Conservation (phyloP, 176 grass and related monocot genomes). For the Carex pumila region DNA sequence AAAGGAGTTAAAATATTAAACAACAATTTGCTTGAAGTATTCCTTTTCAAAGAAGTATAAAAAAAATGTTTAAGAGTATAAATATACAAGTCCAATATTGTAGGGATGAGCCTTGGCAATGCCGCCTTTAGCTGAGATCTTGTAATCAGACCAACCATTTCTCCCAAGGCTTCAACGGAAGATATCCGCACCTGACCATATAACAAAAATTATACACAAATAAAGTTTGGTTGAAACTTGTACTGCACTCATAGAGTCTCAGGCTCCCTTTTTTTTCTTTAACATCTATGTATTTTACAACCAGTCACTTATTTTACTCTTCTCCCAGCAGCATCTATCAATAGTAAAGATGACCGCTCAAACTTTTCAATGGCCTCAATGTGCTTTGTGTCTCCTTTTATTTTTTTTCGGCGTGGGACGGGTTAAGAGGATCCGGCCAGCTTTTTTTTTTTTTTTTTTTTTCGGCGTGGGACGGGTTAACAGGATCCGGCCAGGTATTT, state of each 20-base stretch:
- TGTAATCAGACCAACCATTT: constrained; percentile 96
- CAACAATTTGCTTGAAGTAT: constrained; percentile 8
- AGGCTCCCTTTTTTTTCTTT: not conserved
- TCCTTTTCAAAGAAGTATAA: constrained; percentile 21
- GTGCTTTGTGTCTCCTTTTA: no score
- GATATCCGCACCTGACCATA: constrained; percentile 65
- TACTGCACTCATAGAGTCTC: not conserved
- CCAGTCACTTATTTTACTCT: not conserved
- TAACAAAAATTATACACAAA: not conserved
- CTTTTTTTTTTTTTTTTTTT: no score
- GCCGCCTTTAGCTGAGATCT: constrained; percentile 85
- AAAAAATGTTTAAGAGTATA: constrained; percentile 16
- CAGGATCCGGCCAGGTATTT: no score
- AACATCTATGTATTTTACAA: not conserved
- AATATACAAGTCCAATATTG: constrained; percentile 89
- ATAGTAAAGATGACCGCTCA: no score
- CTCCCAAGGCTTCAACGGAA: constrained; percentile 90
- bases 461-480: no score
- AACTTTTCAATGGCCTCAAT: no score
- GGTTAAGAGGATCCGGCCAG: no score
- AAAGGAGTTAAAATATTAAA: constrained; percentile 22
- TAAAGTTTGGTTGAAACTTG: not conserved
- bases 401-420: no score
- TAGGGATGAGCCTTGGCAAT: constrained; percentile 80
- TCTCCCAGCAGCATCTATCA: no score